Base-by-base conservation (phyloP, 108 stramenopile species). In the Cyclotella sp. region DNA sequence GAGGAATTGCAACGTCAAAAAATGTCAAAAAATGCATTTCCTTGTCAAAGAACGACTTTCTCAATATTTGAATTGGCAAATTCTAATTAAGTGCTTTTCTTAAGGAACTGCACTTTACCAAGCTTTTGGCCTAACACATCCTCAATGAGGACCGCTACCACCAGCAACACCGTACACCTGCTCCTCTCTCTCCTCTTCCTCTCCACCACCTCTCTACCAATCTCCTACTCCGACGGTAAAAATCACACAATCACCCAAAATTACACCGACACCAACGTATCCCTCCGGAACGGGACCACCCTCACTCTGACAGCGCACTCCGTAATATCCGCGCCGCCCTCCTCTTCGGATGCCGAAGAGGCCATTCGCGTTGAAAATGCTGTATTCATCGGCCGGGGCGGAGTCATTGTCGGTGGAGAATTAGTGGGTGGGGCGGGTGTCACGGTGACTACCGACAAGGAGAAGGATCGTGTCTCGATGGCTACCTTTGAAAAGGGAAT, bases 341-440 rank as follows among this genome's bases (percentile, higher is more conserved):
- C 57, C 26, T 52, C 66, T 7, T 43, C 43, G 16, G 57, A 68
- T 44, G 59, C 60, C 40, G 76, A 68, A 22, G 68, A 69, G 45
- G 76, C 76, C 0, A 42, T 77, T 21, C 68, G 67, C 3, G 61
- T 77, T 11, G 68, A 77, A 60, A 68, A 77, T 26, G 24, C 76
- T 0, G 34, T 39, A 10, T 69, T 77, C 24, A n/a, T 62, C 26
- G 76, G 28, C n/a, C 47, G 27, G 0, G 68, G 34, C 26, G 76
- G 76, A 0, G 16, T 42, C 0, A 68, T 77, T 41, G 5, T 5
- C 4, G 76, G 76, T 39, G 76, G 65, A n/a, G n/a, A 47, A 28
- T 22, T 39, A 0, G 21, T 77, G 7, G 76, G 68, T 15, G 76
- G 76, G 0, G 18, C 59, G 3, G 67, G 76, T 46, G 60, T 77